Conservation (phyloP, 2,329 filamentous ascomycete genomes). For the Fusarium sp. region DNA sequence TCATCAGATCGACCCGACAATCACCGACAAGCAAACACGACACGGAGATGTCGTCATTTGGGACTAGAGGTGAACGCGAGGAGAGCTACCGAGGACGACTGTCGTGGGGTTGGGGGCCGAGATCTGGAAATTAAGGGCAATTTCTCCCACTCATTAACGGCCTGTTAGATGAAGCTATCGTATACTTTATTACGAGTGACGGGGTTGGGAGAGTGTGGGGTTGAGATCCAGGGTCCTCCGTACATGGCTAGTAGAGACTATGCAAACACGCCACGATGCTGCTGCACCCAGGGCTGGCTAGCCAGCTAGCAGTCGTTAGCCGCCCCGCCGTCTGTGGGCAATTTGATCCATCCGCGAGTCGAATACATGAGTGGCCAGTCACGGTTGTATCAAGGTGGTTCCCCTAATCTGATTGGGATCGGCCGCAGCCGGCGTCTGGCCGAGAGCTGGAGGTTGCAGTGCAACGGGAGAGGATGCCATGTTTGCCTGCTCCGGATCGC, state of each 20-base stretch:
- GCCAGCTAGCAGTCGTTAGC: not conserved
- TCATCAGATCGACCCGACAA: slow-evolving; percentile 51
- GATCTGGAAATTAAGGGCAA: slow-evolving; percentile 37
- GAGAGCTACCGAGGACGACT: not conserved
- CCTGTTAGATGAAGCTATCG: slow-evolving; percentile 33
- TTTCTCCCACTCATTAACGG: slow-evolving; percentile 21
- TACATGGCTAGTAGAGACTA: slow-evolving; percentile 26
- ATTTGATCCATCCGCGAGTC: not conserved
- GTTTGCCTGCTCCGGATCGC: slow-evolving; percentile 5
- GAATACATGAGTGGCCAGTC: too few relatives aligned
- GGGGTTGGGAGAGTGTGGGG: slow-evolving; percentile 34
- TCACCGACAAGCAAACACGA: not conserved
- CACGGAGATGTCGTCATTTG: slow-evolving; percentile 9
- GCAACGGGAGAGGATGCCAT: not conserved
- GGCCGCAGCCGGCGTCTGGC: slow-evolving; percentile 20
- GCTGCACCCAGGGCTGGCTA: slow-evolving; percentile 19
- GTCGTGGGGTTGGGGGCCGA: slow-evolving; percentile 8
- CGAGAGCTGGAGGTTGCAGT: slow-evolving; percentile 11
- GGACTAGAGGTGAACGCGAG: not conserved
- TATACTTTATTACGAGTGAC: slow-evolving; percentile 13
- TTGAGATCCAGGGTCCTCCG: slow-evolving; percentile 40
- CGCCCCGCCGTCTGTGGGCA: not conserved
- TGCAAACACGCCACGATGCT: slow-evolving; percentile 26
- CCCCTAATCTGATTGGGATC: slow-evolving; percentile 38
- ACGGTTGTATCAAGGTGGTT: not conserved